Evolutionary conservation across 1,139 yeast species (phyloP).

Genomic region (Suhomyces bokatorum): DNA sequence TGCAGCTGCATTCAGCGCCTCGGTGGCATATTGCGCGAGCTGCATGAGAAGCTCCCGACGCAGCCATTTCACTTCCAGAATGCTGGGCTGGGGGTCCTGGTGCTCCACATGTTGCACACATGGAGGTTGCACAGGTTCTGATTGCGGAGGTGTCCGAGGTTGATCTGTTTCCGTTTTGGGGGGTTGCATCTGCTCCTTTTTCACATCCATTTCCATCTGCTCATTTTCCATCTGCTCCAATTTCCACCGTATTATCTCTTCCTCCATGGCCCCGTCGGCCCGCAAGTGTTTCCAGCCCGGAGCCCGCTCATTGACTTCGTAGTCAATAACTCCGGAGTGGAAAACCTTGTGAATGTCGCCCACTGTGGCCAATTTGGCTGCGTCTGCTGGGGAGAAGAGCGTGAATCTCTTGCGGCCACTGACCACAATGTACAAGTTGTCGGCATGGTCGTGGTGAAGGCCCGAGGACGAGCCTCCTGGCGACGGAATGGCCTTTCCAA

Average conservation of each 20-base stretch:
- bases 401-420: slow-evolving; percentile 69
- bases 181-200: too few species aligned
- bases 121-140: too few species aligned
- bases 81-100: too few species aligned
- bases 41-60: slow-evolving; percentile 4
- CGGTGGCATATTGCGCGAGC: slow-evolving; percentile 5
- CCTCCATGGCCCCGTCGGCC: slow-evolving; percentile 60
- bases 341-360: slow-evolving; percentile 55
- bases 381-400: slow-evolving; percentile 61
- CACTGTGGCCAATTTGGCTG: slow-evolving; percentile 55
- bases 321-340: slow-evolving; percentile 67
- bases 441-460: slow-evolving; percentile 81
- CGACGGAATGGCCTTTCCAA: slow-evolving; percentile 56
- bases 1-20: not conserved
- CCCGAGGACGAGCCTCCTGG: slow-evolving; percentile 63
- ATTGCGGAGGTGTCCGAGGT: too few species aligned
- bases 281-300: slow-evolving; percentile 60
- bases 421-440: slow-evolving; percentile 62
- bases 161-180: too few species aligned
- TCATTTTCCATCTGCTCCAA: slow-evolving; percentile 14
- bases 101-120: too few species aligned
- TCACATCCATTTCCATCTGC: not conserved
- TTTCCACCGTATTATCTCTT: slow-evolving; percentile 46
- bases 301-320: slow-evolving; percentile 50
- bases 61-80: not conserved